Evolutionary conservation across 441 rosid species (phyloP).

Genomic region (Jatropha podagrica): DNA sequence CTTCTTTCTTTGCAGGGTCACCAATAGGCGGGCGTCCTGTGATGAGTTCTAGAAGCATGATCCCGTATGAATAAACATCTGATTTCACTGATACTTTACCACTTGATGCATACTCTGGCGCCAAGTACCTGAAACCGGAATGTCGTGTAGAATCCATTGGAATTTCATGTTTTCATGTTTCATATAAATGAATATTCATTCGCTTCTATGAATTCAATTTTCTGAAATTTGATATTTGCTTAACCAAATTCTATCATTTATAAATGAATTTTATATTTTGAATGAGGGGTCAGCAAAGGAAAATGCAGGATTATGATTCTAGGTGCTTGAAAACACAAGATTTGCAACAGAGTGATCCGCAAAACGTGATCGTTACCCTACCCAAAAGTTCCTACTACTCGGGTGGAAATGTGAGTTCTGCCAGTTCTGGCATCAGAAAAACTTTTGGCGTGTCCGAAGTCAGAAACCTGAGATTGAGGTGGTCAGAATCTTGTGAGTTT

Average conservation of each 20-base stretch:
- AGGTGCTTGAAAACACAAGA: neutral
- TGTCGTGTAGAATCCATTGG: no score
- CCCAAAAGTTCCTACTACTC: slow-evolving; percentile 98
- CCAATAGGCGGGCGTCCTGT: slow-evolving; percentile 74
- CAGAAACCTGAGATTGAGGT: slow-evolving; percentile 63
- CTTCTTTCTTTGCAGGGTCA: slow-evolving; percentile 48
- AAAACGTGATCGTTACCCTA: slow-evolving; percentile 24
- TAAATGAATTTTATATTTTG: no score
- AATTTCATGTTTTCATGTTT: no score
- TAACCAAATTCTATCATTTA: no score
- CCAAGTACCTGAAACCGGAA: slow-evolving; percentile 49
- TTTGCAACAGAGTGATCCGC: neutral
- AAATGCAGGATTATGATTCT: no score
- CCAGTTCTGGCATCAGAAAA: slow-evolving; percentile 48
- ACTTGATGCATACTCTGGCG: slow-evolving; percentile 90
- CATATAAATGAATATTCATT: no score
- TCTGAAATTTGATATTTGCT: no score
- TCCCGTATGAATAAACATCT: slow-evolving; percentile 78
- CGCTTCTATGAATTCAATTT: no score
- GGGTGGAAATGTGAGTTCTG: slow-evolving; percentile 73
- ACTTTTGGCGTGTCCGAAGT: slow-evolving; percentile 87
- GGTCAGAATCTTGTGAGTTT: neutral
- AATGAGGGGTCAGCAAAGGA: neutral
- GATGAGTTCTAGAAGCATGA: slow-evolving; percentile 84
- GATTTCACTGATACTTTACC: slow-evolving; percentile 86